Evolutionary conservation across 139 green algal genomes (phyloP), one percentile per base, ranked within the genome.

Genomic region (Micromonas pusilla): DNA sequence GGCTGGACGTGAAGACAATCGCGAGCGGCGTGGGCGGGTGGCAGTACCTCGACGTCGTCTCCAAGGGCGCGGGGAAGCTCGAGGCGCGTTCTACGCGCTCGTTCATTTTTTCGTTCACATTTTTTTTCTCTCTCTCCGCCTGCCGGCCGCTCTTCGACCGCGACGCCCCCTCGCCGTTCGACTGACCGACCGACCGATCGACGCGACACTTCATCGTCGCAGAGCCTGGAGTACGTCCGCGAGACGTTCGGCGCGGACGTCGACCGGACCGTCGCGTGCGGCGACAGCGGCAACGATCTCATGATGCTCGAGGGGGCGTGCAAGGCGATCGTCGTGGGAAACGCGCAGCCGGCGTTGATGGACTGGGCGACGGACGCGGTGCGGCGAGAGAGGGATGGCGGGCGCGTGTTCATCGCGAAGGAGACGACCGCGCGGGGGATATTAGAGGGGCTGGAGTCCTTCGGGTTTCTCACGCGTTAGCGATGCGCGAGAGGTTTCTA

Each of bases 271-370:
- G 85, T 97, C 53, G 91, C 93, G n/a, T 93, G 90, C 36, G 93
- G 93, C 0, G 93, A 97, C 86, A 89, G 78, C 23, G 92, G 91
- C 37, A 97, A 97, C 79, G 93, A 97, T 82, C 93, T 93, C 52
- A 83, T 96, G 52, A 97, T 97, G 93, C 86, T 97, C 34, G 85
- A 85, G 52, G 91, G 91, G 0, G 52, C 71, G 33, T 91, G 88
- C 68, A 77, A 52, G 9, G 84, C 81, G 31, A 89, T 94, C 34
- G 86, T 93, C 26, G 91, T 96, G 36, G 91, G 89, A 52, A 96
- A 96, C 70, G 90, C 91, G 31, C 90, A 96, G 83, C 78, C 81
- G 1, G 88, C 90, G 80, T 84, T 93, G 25, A 26, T 86, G 53
- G 23, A 76, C 19, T 76, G 76, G 65, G 76, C 73, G 30, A 75